These are phyloP conservation scores for Gracilaria vermiculophylla DNA, from an alignment of 23 red algal genomes.

Conservation along the genomic window DNA sequence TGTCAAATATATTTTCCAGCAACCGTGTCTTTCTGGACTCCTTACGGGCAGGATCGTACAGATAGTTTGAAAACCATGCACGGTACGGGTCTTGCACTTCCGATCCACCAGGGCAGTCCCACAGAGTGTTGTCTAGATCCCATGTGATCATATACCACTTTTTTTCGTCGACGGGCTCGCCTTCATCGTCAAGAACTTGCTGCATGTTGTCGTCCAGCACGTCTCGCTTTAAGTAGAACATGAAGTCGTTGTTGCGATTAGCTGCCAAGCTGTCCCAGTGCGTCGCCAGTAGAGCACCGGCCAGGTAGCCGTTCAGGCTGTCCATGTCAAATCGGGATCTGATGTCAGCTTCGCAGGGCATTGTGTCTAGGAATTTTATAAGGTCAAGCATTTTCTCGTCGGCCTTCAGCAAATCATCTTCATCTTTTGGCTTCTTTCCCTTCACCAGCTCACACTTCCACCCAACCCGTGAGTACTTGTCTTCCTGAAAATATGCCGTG, in stretches of 20 bases:
- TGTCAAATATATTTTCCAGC: conserved; percentile 14
- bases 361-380: background rate
- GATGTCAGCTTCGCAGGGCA: conserved; percentile 2
- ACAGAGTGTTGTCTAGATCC: conserved; percentile 49
- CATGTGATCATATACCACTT: conserved; percentile 59
- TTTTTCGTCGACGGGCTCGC: background rate
- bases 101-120: background rate
- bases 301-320: conserved; percentile 45
- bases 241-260: conserved; percentile 55
- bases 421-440: conserved; percentile 52
- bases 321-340: conserved; percentile 22
- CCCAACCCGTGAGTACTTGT: conserved; percentile 7
- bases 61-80: conserved; percentile 36
- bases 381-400: conserved; percentile 42
- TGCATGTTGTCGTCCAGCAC: conserved; percentile 17
- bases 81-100: conserved; percentile 31
- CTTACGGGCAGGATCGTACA: conserved; percentile 39
- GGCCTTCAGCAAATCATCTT: conserved; percentile 31
- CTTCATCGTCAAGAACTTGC: background rate
- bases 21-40: conserved; percentile 8
- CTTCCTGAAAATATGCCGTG: conserved; percentile 12
- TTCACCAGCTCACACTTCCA: conserved; percentile 55
- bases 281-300: conserved; percentile 14
- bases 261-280: conserved; percentile 57
- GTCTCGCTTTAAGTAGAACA: conserved; percentile 33